Evolutionary conservation across 495 filamentous ascomycete species (phyloP), one percentile per base, ranked within the genome.

Genomic region (Apodospora peruviana): DNA sequence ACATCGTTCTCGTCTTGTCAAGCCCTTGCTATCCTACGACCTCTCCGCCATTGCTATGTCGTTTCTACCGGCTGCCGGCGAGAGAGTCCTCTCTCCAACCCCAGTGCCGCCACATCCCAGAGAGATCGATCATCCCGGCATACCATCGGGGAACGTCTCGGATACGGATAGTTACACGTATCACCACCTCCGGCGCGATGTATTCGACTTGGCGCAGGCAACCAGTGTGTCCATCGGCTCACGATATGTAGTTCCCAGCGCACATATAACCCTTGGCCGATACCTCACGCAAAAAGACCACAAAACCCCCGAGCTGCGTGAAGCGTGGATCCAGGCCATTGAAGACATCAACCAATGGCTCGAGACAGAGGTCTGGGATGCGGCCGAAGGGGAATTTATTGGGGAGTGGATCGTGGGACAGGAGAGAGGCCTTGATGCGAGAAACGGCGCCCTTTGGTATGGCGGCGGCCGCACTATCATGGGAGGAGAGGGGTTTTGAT

Each of bases 231-330:
- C 66, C 9, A 72, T 95, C 12, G 78, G 65, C 14, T 85, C 84
- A 24, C 76, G 91, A 47, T 98, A 96, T 66, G 79, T 86, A 1
- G 87, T 94, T 8, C 90, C 89, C 3, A 88, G 85, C 35, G 86
- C 88, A 5, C 91, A 98, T 70, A 74, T 96, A 52, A 96, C 91
- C 0, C 76, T 96, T 51, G 90, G 77, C 2, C 77, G 91, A 3
- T 95, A 90, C 59, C 74, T 94, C 32, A 75, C 73, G 7, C 74
- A 82, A 21, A 57, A 61, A 10, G 71, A 77, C 40, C 70, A 71
- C 57, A 62, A 59, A 20, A 69, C 60, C 32, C 48, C 65, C 43
- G 71, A 68, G 42, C 77, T 75, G 56, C 77, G 87, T 40, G 55
- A 67, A 58, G 56, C 47, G 17, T 81, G 90, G 68, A 69, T 95